Evolutionary conservation across 768 basidiomycete genomes (phyloP).

Genomic region (Psilocybe tampanensis): DNA sequence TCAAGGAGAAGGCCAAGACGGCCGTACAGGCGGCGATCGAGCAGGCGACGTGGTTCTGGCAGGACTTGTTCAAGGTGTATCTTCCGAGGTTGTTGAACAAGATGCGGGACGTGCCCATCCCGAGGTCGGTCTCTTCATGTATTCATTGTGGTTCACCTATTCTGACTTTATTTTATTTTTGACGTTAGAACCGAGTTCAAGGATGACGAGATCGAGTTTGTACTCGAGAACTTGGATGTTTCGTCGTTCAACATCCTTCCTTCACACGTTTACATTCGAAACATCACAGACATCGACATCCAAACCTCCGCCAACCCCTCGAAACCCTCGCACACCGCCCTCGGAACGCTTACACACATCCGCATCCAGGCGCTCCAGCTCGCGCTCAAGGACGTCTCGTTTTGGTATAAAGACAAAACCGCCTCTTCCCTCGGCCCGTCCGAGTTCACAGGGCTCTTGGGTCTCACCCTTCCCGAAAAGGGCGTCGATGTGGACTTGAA

Average conservation of each 20-base stretch:
- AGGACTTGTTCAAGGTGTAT: slow-evolving; percentile 82
- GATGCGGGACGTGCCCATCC: slow-evolving; percentile 68
- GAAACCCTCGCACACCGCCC: slow-evolving; percentile 42
- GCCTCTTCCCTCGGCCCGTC: slow-evolving; percentile 50
- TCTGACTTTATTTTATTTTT: too few relatives aligned
- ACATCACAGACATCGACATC: slow-evolving; percentile 62
- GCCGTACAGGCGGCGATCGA: slow-evolving; percentile 50
- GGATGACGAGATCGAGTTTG: slow-evolving; percentile 68
- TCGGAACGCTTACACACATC: slow-evolving; percentile 69
- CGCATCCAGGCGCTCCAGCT: slow-evolving; percentile 69
- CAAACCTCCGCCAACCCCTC: slow-evolving; percentile 39
- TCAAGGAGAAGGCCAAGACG: slow-evolving; percentile 34
- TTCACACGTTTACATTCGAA: slow-evolving; percentile 71
- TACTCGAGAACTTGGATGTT: slow-evolving; percentile 74
- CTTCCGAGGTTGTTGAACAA: slow-evolving; percentile 56
- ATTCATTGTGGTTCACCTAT: neutral
- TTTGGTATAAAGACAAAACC: slow-evolving; percentile 70
- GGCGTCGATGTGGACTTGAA: slow-evolving; percentile 73
- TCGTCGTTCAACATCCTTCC: slow-evolving; percentile 69
- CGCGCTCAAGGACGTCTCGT: slow-evolving; percentile 64
- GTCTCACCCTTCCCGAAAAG: slow-evolving; percentile 61
- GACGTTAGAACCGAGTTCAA: slow-evolving; percentile 67
- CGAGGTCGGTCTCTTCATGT: slow-evolving; percentile 45
- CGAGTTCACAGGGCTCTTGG: slow-evolving; percentile 64
- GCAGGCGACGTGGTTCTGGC: slow-evolving; percentile 75